Base-by-base conservation (phyloP, 2,329 filamentous ascomycete genomes). In the Aspergillus sp. region DNA sequence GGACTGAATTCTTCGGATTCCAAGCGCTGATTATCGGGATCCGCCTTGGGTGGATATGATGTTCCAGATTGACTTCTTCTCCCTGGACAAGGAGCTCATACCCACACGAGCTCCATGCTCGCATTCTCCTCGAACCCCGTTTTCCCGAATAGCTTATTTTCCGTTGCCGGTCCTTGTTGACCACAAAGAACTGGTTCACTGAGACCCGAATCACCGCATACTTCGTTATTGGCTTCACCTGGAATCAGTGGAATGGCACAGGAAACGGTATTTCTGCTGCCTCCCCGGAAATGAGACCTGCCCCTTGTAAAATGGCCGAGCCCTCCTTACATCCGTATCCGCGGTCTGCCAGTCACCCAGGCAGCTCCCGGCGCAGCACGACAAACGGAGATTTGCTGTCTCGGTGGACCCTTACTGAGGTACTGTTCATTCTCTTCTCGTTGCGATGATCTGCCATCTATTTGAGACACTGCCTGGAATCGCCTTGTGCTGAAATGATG, bases 41-140 rank as follows among this genome's bases (percentile, higher is more conserved):
- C 62, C 62, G 62, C 61, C 50, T 27, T 19, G 45, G 31, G 63
- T 63, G 63, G 63, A 47, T 63, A 63, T 61, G 27, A 56, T 57
- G 57, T 56, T 59, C 59, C 56, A 60, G 56, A 54, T 57, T 60
- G 59, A 62, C 57, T 58, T 60, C 55, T 60, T 57, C 52, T 57
- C 56, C 55, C 58, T 55, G 45, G 58, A 59, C 41, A 56, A 53
- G 56, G 61, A 54, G 57, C 45, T 55, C 56, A 56, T 33, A 48
- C 39, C 55, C 55, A 60, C 62, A 60, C 59, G 59, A 63, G 61
- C 61, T 60, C 47, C 55, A 43, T 49, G 47, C 50, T 57, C 43
- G 12, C 27, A 31, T 27, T 33, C 25, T 40, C 37, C 31, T 47
- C 39, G 55, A 49, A 35, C 37, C 35, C 48, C 45, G 19, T 50